Base-by-base conservation (phyloP, 139 green algal genomes). In the Asterochloris erici region DNA sequence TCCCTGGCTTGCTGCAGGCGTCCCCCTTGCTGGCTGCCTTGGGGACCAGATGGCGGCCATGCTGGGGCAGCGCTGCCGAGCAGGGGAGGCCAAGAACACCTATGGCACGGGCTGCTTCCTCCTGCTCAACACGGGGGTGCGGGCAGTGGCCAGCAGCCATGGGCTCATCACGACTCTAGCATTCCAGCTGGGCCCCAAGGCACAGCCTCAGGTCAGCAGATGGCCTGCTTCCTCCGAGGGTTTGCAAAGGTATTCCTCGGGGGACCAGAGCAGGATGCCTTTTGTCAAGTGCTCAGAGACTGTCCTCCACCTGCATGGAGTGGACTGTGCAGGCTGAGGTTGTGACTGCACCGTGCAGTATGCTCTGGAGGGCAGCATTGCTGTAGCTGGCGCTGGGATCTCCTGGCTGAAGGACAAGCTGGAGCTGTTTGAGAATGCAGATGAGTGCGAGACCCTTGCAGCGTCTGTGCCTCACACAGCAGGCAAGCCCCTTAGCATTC, bases 81-180 rank as follows among this genome's bases (percentile, higher is more conserved):
- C 83, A 29, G 89, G 91, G 1, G 89, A 98, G 82, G 96, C 95
- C 73, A 99, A 99, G 86, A 98, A 96, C 90, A 99, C 97, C 1
- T 99, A 99, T 80, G 97, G 97, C 83, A 99, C 97, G 0, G 96
- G 97, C 54, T 97, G 94, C 90, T 99, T 99, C 91, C 90, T 98
- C 86, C 88, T 99, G 69, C 90, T 99, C 27, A 97, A 99, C 90
- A 99, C 96, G 11, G 96, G 68, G 14, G 54, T 62, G 11, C 73
- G 90, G 68, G 27, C 90, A 12, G 90, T 95, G 61, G 81, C 82
- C 24, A 98, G 95, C 66, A 90, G 79, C 16, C 91, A 97, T 80
- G 97, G 97, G 23, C 90, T 99, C 82, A 89, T 99, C 14, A 98
- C 92, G 77, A 99, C 96, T 21, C 82, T 98, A 74, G 89, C 90